Percentiles rank a stretch among this genome's conserved stretches.
Conservation (phyloP, 140 eudicot genomes). For the Bidens hawaiensis region DNA sequence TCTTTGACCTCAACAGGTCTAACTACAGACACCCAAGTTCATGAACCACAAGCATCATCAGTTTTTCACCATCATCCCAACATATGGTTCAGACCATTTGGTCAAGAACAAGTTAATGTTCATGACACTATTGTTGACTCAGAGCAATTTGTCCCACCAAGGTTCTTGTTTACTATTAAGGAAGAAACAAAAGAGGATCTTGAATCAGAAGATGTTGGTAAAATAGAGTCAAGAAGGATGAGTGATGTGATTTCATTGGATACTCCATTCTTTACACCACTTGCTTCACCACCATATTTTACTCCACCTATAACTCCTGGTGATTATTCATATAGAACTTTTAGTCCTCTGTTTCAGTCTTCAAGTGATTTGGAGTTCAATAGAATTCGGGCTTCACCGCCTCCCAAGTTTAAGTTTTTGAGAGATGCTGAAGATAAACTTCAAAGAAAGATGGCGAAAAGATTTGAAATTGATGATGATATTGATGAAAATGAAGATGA, state of each 20-base stretch:
- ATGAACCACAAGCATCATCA: conserved; percentile 32
- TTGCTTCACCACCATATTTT: conserved; percentile 58
- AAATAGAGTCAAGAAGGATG: conserved; percentile 44
- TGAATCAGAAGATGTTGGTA: conserved; percentile 62
- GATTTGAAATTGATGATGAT: conserved; percentile 6
- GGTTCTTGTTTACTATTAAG: conserved; percentile 78
- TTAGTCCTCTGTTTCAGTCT: conserved; percentile 52
- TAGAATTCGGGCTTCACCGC: conserved; percentile 65
- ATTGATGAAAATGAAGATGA: neutral
- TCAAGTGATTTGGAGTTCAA: conserved; percentile 65
- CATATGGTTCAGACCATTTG: conserved; percentile 45
- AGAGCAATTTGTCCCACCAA: conserved; percentile 44
- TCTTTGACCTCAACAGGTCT: conserved; percentile 41
- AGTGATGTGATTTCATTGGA: conserved; percentile 49
- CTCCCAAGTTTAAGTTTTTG: conserved; percentile 80
- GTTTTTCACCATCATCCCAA: conserved; percentile 17
- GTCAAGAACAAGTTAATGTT: conserved; percentile 13
- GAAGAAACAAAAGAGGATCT: conserved; percentile 88
- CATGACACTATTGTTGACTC: conserved; percentile 9
- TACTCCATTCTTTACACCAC: conserved; percentile 73
- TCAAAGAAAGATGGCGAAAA: conserved; percentile 35
- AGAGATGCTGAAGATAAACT: conserved; percentile 90
- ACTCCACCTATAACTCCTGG: conserved; percentile 79
- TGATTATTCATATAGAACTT: conserved; percentile 28
- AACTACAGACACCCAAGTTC: conserved; percentile 44